phyloP scores from a whole-genome alignment of 192 early-diverging fungal species.

The Coemansia sp. region DNA sequence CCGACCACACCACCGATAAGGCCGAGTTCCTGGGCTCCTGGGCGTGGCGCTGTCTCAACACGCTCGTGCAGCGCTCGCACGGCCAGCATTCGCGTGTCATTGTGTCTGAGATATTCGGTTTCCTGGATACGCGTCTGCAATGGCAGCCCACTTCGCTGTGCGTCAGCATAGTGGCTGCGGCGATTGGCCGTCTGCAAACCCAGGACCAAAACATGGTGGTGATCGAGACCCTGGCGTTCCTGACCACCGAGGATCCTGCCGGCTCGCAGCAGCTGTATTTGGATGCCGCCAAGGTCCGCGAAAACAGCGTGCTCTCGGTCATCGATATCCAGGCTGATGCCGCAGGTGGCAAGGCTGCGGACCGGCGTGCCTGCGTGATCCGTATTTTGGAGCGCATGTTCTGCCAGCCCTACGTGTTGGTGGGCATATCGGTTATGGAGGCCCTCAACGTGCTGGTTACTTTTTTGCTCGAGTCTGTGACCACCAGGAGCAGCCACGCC shows the following conservation, averaged over 20 bases:
- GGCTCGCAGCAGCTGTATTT: slow-evolving; percentile 18
- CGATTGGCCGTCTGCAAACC: slow-evolving; percentile 33
- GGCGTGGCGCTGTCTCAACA: slow-evolving; percentile 38
- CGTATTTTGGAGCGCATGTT: slow-evolving; percentile 44
- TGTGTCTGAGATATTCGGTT: slow-evolving; percentile 43
- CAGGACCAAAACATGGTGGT: slow-evolving; percentile 53
- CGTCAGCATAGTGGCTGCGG: slow-evolving; percentile 21
- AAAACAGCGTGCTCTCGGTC: slow-evolving; percentile 1
- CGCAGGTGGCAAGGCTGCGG: slow-evolving; percentile 4
- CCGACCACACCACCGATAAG: background rate
- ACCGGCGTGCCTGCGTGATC: slow-evolving; percentile 30
- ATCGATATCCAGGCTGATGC: background rate
- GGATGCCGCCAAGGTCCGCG: background rate
- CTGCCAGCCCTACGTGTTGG: slow-evolving; percentile 45
- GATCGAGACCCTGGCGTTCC: slow-evolving; percentile 35
- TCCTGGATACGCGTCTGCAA: slow-evolving; percentile 23
- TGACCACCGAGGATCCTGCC: slow-evolving; percentile 35
- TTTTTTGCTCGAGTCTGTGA: slow-evolving; percentile 31
- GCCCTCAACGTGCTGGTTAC: slow-evolving; percentile 43
- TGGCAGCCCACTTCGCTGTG: slow-evolving; percentile 32
- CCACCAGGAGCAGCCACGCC: slow-evolving; percentile 2
- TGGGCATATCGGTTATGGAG: slow-evolving; percentile 52
- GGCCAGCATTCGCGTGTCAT: slow-evolving; percentile 47
- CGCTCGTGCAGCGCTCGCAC: slow-evolving; percentile 33
- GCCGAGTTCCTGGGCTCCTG: slow-evolving; percentile 14